Base-by-base conservation (phyloP, 768 basidiomycete genomes). In the Termitomyces sp. region DNA sequence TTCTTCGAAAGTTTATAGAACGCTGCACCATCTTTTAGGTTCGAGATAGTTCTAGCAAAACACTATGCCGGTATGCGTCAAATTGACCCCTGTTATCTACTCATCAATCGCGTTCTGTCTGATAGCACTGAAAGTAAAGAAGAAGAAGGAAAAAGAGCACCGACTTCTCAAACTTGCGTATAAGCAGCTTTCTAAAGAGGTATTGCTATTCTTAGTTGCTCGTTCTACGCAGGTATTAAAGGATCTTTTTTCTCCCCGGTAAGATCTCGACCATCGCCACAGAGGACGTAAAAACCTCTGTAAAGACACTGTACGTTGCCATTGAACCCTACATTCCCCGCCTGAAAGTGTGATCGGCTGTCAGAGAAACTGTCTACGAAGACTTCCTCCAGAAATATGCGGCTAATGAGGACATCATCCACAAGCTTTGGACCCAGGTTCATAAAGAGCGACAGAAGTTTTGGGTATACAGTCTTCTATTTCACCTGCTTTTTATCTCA, bases 331-430 rank as follows among this genome's bases (percentile, higher is more conserved):
- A 32, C 23, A 3, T 12, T 7, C 13, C 27, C 3, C 11, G 12
- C 20, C 3, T 57, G 31, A 20, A 18, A 31, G 10, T 31, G 27
- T 42, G 23, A 35, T 27, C 38, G 47, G 25, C 35, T 29, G 18
- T 32, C 53, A 66, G 65, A 18, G 63, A 64, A 54, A 38, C 53
- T 23, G 41, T 63, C 32, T 63, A 61, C 18, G 53, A 52, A 10
- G 60, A 63, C 3, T 66, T 64, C 45, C 46, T 60, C 31, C 55
- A 55, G 25, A 59, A 61, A 41, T 66, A 66, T 31, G 65, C 65
- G n/a, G 50, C 60, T n/a, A 58, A 56, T 41, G 65, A 66, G 52
- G 65, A 66, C 35, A 53, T n/a, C 12, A 66, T 66, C 11, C 61
- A 62, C 32, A 56, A 56, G 31, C 50, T 66, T 25, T 63, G 61